These are phyloP conservation scores for Neodidymelliopsis sp. DNA, from an alignment of 2,329 filamentous ascomycete species.

Conservation along the genomic window DNA sequence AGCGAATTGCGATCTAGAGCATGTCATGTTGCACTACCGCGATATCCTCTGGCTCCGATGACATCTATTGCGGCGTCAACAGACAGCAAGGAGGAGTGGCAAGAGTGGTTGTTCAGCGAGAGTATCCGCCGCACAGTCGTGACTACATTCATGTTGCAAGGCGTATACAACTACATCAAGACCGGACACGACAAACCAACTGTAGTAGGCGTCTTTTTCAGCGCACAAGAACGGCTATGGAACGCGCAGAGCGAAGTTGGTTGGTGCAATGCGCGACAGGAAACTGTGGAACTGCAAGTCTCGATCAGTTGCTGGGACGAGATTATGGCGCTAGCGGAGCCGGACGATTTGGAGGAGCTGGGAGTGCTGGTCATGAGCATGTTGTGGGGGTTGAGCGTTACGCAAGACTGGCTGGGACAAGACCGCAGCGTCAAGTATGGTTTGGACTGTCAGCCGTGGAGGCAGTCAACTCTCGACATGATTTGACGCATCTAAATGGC, in stretches of 20 bases:
- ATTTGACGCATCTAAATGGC: no score
- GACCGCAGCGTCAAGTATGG: background rate
- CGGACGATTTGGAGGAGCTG: conserved; percentile 25
- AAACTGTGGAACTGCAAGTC: conserved; percentile 14
- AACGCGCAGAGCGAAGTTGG: conserved; percentile 16
- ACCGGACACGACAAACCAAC: conserved; percentile 10
- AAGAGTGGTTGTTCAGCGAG: conserved; percentile 40
- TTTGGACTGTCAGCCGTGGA: background rate
- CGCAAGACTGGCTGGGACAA: conserved; percentile 16
- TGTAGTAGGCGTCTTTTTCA: conserved; percentile 12
- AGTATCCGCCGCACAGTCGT: conserved; percentile 44
- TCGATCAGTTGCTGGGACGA: conserved; percentile 13
- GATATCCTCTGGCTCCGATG: no score
- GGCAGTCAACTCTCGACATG: no score
- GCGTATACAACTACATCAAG: conserved; percentile 37
- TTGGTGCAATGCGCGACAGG: conserved; percentile 12
- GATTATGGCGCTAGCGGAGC: conserved; percentile 10
- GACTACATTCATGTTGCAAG: conserved; percentile 37
- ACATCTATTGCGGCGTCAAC: no score
- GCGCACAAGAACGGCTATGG: conserved; percentile 22
- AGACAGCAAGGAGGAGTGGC: no score
- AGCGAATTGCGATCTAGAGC: conserved; percentile 13
- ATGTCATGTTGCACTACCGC: background rate
- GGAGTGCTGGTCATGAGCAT: conserved; percentile 24
- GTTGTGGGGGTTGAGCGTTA: conserved; percentile 16